phyloP scores from a whole-genome alignment of 805 yeast genomes.

The Ogataea naganishii region DNA sequence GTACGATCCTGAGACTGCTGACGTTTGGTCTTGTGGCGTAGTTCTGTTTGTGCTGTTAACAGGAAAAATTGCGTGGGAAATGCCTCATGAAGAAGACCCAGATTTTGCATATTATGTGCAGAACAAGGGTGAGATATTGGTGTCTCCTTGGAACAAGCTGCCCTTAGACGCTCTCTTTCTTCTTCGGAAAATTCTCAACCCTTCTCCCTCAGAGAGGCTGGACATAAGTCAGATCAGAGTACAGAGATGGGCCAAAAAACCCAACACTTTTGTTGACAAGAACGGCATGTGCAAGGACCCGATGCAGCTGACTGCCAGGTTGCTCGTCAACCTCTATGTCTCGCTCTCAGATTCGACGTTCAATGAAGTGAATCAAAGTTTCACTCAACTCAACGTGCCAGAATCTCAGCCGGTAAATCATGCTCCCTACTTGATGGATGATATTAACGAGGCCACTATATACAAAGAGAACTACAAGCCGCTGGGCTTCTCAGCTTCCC shows the following conservation, averaged over 20 bases:
- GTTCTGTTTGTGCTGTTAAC: constrained; percentile 52
- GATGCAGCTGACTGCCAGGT: constrained; percentile 35
- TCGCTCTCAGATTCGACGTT: constrained; percentile 43
- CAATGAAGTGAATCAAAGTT: constrained; percentile 18
- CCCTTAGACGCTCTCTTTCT: constrained; percentile 41
- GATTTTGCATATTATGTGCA: constrained; percentile 26
- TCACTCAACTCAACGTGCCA: constrained; percentile 15
- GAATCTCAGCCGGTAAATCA: constrained; percentile 39
- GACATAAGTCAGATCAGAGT: constrained; percentile 29
- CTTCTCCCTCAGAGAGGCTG: constrained; percentile 36
- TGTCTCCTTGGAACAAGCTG: constrained; percentile 48
- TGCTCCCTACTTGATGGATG: constrained; percentile 35
- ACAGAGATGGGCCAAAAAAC: constrained; percentile 49
- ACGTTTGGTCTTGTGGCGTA: constrained; percentile 66
- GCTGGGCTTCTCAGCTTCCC: constrained; percentile 27
- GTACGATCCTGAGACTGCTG: constrained; percentile 51
- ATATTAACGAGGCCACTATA: constrained; percentile 17
- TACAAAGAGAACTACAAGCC: constrained; percentile 18
- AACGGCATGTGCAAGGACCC: constrained; percentile 50
- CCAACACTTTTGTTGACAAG: constrained; percentile 31
- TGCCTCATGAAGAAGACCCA: constrained; percentile 44
- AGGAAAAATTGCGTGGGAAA: constrained; percentile 70
- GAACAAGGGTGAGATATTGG: constrained; percentile 35
- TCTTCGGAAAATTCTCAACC: constrained; percentile 42
- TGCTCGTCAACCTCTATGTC: constrained; percentile 44